Evolutionary conservation across 2,329 filamentous ascomycete species (phyloP).

Genomic region (Stachybotrys chartarum): DNA sequence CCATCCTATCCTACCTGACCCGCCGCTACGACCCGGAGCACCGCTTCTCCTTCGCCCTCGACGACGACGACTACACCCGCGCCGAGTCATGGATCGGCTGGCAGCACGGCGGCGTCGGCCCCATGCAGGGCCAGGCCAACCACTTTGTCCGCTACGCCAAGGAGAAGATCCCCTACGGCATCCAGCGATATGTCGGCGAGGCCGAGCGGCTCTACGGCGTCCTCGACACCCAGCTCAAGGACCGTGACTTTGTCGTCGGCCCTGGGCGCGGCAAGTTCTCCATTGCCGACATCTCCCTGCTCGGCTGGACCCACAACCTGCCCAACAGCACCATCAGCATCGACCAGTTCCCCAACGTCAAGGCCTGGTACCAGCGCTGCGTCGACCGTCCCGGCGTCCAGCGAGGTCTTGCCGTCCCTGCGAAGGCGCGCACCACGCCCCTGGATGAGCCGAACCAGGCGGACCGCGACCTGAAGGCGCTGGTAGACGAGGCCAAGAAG

Average conservation of each 20-base stretch:
- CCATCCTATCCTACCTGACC: slow-evolving; percentile 67
- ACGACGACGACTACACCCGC: slow-evolving; percentile 28
- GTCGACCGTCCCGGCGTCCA: slow-evolving; percentile 60
- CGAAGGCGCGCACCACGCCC: slow-evolving; percentile 21
- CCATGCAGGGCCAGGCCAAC: slow-evolving; percentile 67
- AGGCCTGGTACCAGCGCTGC: slow-evolving; percentile 67
- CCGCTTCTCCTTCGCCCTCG: slow-evolving; percentile 27
- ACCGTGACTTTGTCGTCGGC: slow-evolving; percentile 47
- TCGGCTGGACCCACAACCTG: slow-evolving; percentile 58
- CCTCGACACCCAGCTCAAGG: slow-evolving; percentile 56
- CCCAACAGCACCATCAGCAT: slow-evolving; percentile 32
- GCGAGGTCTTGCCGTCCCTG: slow-evolving; percentile 65
- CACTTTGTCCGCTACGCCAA: slow-evolving; percentile 64
- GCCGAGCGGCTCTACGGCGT: slow-evolving; percentile 67
- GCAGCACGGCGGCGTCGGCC: slow-evolving; percentile 70
- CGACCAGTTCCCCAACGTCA: slow-evolving; percentile 62
- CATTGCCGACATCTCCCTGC: slow-evolving; percentile 65
- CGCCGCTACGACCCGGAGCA: slow-evolving; percentile 62
- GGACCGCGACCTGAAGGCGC: slow-evolving; percentile 17
- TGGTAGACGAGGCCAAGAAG: slow-evolving; percentile 33
- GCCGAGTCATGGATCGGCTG: slow-evolving; percentile 51
- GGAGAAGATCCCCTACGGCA: slow-evolving; percentile 62
- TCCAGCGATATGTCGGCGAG: slow-evolving; percentile 71
- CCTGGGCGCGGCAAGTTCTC: slow-evolving; percentile 47
- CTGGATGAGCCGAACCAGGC: slow-evolving; percentile 12